These are phyloP conservation scores for Xylaria polymorpha DNA, from an alignment of 2,329 filamentous ascomycete genomes.

Conservation along the genomic window DNA sequence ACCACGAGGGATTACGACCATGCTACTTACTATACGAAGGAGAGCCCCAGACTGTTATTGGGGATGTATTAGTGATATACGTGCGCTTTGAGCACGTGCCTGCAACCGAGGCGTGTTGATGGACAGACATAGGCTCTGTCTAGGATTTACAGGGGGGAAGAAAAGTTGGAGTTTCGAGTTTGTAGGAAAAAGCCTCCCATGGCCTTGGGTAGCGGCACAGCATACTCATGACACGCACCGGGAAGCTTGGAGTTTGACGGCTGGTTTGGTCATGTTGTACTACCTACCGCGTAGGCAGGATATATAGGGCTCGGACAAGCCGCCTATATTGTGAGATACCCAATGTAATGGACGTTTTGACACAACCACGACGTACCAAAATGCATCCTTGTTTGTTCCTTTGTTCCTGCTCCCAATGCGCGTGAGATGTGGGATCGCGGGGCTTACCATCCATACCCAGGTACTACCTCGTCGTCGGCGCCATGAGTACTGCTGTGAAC, in stretches of 20 bases:
- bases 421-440: neutral
- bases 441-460: too few species aligned
- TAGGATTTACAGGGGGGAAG: slow-evolving; percentile 2
- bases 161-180: slow-evolving; percentile 1
- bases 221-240: slow-evolving; percentile 3
- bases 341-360: slow-evolving; percentile 17
- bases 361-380: neutral
- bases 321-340: slow-evolving; percentile 35
- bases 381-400: neutral
- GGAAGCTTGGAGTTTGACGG: slow-evolving; percentile 31
- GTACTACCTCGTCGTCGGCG: too few species aligned
- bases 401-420: neutral
- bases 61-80: slow-evolving; percentile 36
- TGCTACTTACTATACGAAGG: slow-evolving; percentile 28
- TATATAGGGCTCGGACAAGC: slow-evolving; percentile 30
- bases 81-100: slow-evolving; percentile 5
- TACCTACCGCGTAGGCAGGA: slow-evolving; percentile 27
- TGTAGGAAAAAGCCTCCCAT: slow-evolving; percentile 7
- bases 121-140: slow-evolving; percentile 1
- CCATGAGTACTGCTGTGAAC: neutral
- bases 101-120: slow-evolving; percentile 5
- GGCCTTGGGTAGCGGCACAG: slow-evolving; percentile 15
- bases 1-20: slow-evolving; percentile 42
- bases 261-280: slow-evolving; percentile 31
- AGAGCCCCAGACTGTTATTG: slow-evolving; percentile 25